phyloP scores from a whole-genome alignment of 352 stramenopile species.

The Phytophthora sp. region DNA sequence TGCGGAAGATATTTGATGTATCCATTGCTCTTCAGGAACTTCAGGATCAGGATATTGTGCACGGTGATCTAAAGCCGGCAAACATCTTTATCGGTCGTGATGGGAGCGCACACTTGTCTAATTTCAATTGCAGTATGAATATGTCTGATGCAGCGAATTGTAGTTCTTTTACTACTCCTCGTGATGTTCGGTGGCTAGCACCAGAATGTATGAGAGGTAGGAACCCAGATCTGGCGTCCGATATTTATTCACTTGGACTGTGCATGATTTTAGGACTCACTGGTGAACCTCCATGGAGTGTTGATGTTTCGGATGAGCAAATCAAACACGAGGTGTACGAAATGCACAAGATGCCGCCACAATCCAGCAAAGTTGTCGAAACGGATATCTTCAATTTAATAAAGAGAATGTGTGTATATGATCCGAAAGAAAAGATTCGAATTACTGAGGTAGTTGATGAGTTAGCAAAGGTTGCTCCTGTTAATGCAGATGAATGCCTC shows the following conservation, averaged over 20 bases:
- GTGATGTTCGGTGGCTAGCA: neutral
- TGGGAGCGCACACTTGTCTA: neutral
- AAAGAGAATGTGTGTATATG: neutral
- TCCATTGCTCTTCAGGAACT: neutral
- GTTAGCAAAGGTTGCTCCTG: neutral
- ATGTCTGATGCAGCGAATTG: neutral
- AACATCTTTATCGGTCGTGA: slow-evolving; percentile 6
- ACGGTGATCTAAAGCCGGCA: neutral
- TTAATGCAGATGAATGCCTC: no score
- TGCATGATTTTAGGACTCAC: neutral
- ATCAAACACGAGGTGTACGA: neutral
- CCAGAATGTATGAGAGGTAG: neutral
- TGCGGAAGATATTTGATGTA: slow-evolving; percentile 1
- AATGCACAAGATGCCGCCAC: neutral
- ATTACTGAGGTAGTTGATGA: neutral
- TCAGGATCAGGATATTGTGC: neutral
- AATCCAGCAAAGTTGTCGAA: neutral
- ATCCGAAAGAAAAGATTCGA: neutral
- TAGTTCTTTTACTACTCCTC: neutral
- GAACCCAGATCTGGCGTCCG: neutral
- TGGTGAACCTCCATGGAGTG: neutral
- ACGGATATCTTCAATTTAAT: neutral
- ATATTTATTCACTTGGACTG: slow-evolving; percentile 11
- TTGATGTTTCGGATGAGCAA: neutral
- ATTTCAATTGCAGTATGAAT: neutral